These are phyloP conservation scores for Dipteronia sinensis DNA, from an alignment of 345 rosid genomes.

Conservation along the genomic window DNA sequence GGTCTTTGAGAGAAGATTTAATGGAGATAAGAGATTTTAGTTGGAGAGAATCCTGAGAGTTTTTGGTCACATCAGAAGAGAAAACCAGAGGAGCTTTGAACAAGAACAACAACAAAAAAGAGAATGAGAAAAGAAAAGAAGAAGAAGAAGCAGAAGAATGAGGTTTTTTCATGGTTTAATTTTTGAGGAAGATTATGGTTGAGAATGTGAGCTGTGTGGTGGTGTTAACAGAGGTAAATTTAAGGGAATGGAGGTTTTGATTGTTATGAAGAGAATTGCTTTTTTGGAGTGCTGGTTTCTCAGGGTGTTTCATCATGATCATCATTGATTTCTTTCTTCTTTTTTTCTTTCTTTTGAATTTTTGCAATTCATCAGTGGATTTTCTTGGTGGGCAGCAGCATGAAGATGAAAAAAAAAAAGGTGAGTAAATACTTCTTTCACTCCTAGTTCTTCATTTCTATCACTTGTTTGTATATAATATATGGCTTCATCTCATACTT, in stretches of 20 bases:
- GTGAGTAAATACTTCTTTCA: neutral
- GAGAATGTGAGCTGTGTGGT: slow-evolving; percentile 31
- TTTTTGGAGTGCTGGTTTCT: slow-evolving; percentile 55
- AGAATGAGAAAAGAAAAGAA: slow-evolving; percentile 39
- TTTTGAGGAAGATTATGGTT: slow-evolving; percentile 34
- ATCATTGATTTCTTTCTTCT: slow-evolving; percentile 26
- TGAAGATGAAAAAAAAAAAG: neutral
- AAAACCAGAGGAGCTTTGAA: slow-evolving; percentile 17
- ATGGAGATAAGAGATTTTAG: slow-evolving; percentile 71
- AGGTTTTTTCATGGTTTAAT: slow-evolving; percentile 51
- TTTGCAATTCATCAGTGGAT: slow-evolving; percentile 31
- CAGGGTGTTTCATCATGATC: slow-evolving; percentile 59
- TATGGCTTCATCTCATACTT: neutral
- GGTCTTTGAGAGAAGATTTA: slow-evolving; percentile 65
- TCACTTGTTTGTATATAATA: neutral
- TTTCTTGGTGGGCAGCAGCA: slow-evolving; percentile 28
- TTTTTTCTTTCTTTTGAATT: neutral
- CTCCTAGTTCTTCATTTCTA: neutral
- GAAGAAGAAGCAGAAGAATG: slow-evolving; percentile 19
- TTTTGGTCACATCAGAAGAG: slow-evolving; percentile 24
- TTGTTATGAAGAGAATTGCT: slow-evolving; percentile 35
- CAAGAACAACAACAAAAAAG: slow-evolving; percentile 25
- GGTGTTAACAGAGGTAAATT: slow-evolving; percentile 45
- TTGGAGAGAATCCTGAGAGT: slow-evolving; percentile 55
- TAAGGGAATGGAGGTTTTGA: slow-evolving; percentile 49